phyloP scores from a whole-genome alignment of 768 basidiomycete genomes.

The Pulveroboletus sp. region DNA sequence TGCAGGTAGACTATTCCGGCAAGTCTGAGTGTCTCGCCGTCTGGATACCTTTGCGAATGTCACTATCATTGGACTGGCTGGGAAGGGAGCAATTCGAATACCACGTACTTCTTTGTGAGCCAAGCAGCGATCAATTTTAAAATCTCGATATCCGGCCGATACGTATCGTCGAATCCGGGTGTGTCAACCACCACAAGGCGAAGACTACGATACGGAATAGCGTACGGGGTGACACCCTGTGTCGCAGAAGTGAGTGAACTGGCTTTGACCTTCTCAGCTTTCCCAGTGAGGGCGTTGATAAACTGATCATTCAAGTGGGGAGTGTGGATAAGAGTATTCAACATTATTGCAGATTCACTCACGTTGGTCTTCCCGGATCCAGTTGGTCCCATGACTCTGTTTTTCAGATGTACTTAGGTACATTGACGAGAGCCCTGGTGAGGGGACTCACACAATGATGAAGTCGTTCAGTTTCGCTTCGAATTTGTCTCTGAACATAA shows the following conservation, averaged over 20 bases:
- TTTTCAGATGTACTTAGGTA: too few species aligned
- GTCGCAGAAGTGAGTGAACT: slow-evolving; percentile 12
- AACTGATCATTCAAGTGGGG: slow-evolving; percentile 7
- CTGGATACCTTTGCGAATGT: slow-evolving; percentile 9
- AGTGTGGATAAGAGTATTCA: neutral
- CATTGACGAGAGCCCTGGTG: neutral
- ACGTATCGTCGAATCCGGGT: slow-evolving; percentile 20
- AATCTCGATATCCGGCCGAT: slow-evolving; percentile 11
- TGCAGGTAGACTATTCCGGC: slow-evolving; percentile 36
- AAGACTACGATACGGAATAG: neutral
- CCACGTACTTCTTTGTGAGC: slow-evolving; percentile 16
- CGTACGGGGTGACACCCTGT: slow-evolving; percentile 2
- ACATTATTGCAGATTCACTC: neutral
- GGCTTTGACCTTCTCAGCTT: neutral
- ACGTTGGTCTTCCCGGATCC: slow-evolving; percentile 26
- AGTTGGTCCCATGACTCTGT: slow-evolving; percentile 24
- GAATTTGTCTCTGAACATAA: slow-evolving; percentile 1
- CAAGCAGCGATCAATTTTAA: slow-evolving; percentile 12
- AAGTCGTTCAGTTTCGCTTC: slow-evolving; percentile 5
- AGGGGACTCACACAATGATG: slow-evolving; percentile 12
- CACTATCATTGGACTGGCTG: too few species aligned
- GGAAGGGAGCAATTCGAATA: neutral
- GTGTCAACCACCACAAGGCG: slow-evolving; percentile 21
- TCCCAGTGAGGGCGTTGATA: slow-evolving; percentile 12
- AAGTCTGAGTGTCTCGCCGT: slow-evolving; percentile 5